phyloP scores from a whole-genome alignment of 106 monocot species.

The Chionographis japonica region DNA sequence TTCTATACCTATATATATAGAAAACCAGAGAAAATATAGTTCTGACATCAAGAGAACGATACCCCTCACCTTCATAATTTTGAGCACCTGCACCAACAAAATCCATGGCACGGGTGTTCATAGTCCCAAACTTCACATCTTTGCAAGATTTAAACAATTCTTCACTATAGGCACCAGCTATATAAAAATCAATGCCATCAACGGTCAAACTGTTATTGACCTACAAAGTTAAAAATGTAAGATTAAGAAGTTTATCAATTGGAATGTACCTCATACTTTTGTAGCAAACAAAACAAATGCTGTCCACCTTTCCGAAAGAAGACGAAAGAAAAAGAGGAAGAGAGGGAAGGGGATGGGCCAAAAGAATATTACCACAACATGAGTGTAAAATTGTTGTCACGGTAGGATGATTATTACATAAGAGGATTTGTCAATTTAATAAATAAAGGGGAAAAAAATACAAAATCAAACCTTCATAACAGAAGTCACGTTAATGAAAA shows the following conservation, averaged over 20 bases:
- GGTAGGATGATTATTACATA: background rate
- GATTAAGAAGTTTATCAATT: too few relatives aligned
- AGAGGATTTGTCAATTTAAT: too few relatives aligned
- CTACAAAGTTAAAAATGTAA: conserved; percentile 25
- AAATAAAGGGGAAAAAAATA: background rate
- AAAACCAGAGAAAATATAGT: background rate
- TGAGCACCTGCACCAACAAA: conserved; percentile 86
- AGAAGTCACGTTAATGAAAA: conserved; percentile 96
- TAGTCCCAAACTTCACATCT: conserved; percentile 96
- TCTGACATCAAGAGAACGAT: background rate
- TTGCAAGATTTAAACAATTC: conserved; percentile 88
- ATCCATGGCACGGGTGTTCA: conserved; percentile 96
- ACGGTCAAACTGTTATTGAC: conserved; percentile 66
- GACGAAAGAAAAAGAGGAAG: background rate
- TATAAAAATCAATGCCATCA: conserved; percentile 78
- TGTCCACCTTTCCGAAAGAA: background rate
- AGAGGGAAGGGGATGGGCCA: background rate
- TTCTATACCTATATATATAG: background rate
- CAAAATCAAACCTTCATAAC: conserved; percentile 41
- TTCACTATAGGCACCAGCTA: conserved; percentile 53
- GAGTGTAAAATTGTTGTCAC: background rate
- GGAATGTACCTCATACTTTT: too few relatives aligned
- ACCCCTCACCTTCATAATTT: conserved; percentile 64
- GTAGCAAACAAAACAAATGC: too few relatives aligned
- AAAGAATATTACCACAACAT: background rate